These are phyloP conservation scores for Solanum hybrid DNA, from an alignment of 305 asterid genomes.

Conservation along the genomic window DNA sequence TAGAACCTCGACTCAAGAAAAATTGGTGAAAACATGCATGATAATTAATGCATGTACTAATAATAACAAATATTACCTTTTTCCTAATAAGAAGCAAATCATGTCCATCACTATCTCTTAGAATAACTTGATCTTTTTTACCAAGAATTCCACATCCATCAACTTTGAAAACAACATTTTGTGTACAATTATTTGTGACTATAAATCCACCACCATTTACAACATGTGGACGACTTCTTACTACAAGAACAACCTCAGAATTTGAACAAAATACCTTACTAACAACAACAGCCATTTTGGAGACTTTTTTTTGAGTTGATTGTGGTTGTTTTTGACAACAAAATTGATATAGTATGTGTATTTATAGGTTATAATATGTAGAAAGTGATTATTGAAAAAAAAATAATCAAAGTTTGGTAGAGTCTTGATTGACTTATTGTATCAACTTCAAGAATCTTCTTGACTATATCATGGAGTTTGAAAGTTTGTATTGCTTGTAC, in stretches of 20 bases:
- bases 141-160: constrained; percentile 82
- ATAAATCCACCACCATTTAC: constrained; percentile 77
- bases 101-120: constrained; percentile 46
- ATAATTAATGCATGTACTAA: not conserved
- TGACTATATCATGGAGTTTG: not conserved
- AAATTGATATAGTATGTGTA: not conserved
- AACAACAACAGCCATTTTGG: constrained; percentile 38
- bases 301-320: constrained; percentile 13
- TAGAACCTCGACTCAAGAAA: not conserved
- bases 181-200: constrained; percentile 36
- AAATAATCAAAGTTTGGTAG: constrained; percentile 39
- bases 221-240: constrained; percentile 67
- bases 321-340: constrained; percentile 17
- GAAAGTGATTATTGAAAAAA: not conserved
- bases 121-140: constrained; percentile 45
- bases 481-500: not conserved
- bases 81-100: constrained; percentile 53
- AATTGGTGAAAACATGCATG: not conserved
- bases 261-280: constrained; percentile 66
- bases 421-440: constrained; percentile 25
- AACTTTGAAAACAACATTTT: constrained; percentile 37
- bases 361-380: not conserved
- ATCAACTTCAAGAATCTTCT: constrained; percentile 20
- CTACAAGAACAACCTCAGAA: constrained; percentile 37
- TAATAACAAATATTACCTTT: constrained; percentile 29